A percentile compares a stretch with the other conserved stretches of the same genome.
Evolutionary conservation across 805 yeast genomes (phyloP).

Genomic region (Hermanozyma aechmeae): DNA sequence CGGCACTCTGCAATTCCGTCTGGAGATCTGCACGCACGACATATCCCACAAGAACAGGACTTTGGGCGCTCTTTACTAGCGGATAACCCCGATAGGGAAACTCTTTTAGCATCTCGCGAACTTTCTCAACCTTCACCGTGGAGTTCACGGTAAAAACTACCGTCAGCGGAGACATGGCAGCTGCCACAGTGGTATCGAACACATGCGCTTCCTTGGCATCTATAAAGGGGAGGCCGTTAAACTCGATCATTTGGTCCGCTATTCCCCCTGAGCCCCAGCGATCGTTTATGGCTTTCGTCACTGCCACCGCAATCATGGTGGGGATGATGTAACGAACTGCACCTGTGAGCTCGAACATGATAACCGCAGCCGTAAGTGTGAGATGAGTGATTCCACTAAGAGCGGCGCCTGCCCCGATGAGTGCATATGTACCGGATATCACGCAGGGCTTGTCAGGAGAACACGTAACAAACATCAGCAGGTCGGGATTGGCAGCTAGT

Average conservation of each 20-base stretch:
- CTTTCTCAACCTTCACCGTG: conserved; percentile 20
- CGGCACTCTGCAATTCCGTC: too few relatives aligned
- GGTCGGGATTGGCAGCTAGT: conserved; percentile 21
- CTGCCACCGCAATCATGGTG: conserved; percentile 90
- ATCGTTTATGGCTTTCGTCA: conserved; percentile 74
- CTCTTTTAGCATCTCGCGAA: conserved; percentile 23
- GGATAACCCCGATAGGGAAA: conserved; percentile 45
- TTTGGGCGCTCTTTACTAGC: conserved; percentile 30
- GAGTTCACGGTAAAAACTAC: conserved; percentile 30
- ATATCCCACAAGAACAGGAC: conserved; percentile 36
- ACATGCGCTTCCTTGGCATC: conserved; percentile 61
- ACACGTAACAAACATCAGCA: conserved; percentile 24
- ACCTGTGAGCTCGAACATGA: conserved; percentile 95
- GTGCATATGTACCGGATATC: conserved; percentile 92
- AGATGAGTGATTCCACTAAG: conserved; percentile 90
- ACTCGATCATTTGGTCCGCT: conserved; percentile 88
- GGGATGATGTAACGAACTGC: conserved; percentile 89
- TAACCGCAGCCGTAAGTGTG: conserved; percentile 86
- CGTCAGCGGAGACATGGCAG: conserved; percentile 50
- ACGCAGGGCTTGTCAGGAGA: conserved; percentile 42
- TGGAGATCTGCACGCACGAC: conserved; percentile 34
- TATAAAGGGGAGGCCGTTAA: conserved; percentile 80
- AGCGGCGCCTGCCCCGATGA: conserved; percentile 93
- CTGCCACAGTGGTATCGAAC: conserved; percentile 36
- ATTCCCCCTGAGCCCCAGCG: conserved; percentile 76